These are phyloP conservation scores for Fusarium abutilonis DNA, from an alignment of 2,329 filamentous ascomycete genomes.

Conservation along the genomic window DNA sequence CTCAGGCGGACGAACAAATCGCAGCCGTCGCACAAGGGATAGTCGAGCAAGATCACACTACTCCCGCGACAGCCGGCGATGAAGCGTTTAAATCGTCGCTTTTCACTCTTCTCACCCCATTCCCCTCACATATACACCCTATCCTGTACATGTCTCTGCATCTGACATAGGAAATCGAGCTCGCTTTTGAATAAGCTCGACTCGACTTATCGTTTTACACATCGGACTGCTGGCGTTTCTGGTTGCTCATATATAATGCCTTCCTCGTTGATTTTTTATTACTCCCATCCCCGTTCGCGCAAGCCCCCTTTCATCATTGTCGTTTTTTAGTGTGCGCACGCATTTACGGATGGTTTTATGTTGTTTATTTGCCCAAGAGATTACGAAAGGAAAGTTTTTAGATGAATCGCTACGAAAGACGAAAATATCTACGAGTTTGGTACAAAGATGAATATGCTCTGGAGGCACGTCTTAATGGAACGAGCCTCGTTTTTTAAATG, in stretches of 20 bases:
- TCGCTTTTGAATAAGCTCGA: constrained; percentile 37
- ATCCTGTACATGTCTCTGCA: constrained; percentile 41
- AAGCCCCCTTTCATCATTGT: constrained; percentile 12
- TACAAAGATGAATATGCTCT: constrained; percentile 37
- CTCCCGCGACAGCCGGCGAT: constrained; percentile 43
- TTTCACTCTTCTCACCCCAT: constrained; percentile 11
- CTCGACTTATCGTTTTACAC: constrained; percentile 20
- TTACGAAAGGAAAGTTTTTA: constrained; percentile 34
- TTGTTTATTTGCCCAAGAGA: constrained; percentile 31
- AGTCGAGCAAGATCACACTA: constrained; percentile 50
- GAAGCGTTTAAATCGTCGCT: constrained; percentile 13
- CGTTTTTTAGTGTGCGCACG: constrained; percentile 27
- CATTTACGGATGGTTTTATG: constrained; percentile 25
- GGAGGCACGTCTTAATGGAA: constrained; percentile 29
- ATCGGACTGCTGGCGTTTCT: constrained; percentile 43
- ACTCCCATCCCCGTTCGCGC: constrained; percentile 1
- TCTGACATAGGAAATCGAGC: constrained; percentile 38
- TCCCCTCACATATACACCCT: constrained; percentile 26
- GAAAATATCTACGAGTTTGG: constrained; percentile 39
- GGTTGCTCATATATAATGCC: constrained; percentile 39
- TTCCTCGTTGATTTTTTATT: constrained; percentile 12
- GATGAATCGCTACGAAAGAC: constrained; percentile 36
- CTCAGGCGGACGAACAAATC: constrained; percentile 56
- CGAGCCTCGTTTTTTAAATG: constrained; percentile 26
- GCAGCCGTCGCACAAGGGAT: constrained; percentile 47